Conservation (phyloP, 176 grass and related monocot species). For the Tillandsia leiboldiana region DNA sequence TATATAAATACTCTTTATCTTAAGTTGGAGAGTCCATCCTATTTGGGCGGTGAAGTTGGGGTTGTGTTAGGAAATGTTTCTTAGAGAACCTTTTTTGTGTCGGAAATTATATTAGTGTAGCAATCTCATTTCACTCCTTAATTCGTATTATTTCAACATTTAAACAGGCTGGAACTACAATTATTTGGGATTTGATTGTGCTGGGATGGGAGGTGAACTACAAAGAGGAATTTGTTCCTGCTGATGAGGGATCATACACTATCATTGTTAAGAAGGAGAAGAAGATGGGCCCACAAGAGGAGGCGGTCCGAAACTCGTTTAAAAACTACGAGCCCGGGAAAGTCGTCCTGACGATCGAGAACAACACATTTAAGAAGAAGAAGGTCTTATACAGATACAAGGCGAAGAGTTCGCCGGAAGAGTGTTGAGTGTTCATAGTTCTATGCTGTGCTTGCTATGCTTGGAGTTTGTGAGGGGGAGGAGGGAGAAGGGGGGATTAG, state of each 20-base stretch:
- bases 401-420: constrained; percentile 39
- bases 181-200: constrained; percentile 76
- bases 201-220: constrained; percentile 95
- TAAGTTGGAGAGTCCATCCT: no score
- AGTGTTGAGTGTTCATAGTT: constrained; percentile 11
- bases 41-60: no score
- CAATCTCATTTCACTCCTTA: no score
- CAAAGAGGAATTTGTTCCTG: constrained; percentile 90
- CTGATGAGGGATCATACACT: constrained; percentile 77
- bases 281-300: constrained; percentile 56
- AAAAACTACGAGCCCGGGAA: constrained; percentile 60
- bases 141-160: background rate
- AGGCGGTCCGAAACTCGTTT: constrained; percentile 70
- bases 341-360: constrained; percentile 75
- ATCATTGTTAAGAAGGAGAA: constrained; percentile 66
- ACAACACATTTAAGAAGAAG: constrained; percentile 58
- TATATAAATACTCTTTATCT: no score
- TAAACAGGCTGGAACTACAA: constrained; percentile 43
- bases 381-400: constrained; percentile 77
- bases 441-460: constrained; percentile 7
- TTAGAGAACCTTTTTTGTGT: no score
- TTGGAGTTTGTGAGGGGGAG: constrained; percentile 10
- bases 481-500: background rate
- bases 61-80: no score
- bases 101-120: no score